These are phyloP conservation scores for Citeromyces nyonsensis DNA, from an alignment of 805 yeast species.

Conservation along the genomic window DNA sequence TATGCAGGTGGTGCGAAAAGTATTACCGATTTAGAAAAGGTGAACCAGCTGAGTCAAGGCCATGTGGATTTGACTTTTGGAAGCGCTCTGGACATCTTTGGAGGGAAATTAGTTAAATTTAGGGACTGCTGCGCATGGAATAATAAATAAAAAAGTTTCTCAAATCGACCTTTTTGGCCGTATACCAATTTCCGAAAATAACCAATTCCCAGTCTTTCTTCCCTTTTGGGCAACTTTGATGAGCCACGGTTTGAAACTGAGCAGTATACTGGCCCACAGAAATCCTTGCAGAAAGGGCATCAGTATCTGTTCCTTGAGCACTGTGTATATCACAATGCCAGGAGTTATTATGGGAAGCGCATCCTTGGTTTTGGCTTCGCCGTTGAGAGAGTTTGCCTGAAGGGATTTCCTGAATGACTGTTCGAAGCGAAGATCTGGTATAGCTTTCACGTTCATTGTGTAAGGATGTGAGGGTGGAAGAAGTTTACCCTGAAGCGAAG, in stretches of 20 bases:
- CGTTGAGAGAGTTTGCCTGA: slow-evolving; percentile 10
- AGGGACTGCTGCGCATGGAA: slow-evolving; percentile 73
- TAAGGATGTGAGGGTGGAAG: too few relatives aligned
- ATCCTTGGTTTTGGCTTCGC: slow-evolving; percentile 4
- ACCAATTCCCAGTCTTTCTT: slow-evolving; percentile 7
- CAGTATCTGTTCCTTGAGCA: slow-evolving; percentile 34
- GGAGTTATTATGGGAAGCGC: slow-evolving; percentile 27
- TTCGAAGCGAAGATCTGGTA: slow-evolving; percentile 59
- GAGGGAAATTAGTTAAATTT: slow-evolving; percentile 71
- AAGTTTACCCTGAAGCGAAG: too few relatives aligned
- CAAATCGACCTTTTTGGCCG: too few relatives aligned
- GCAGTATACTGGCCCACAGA: slow-evolving; percentile 19
- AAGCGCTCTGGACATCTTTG: slow-evolving; percentile 87
- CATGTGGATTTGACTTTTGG: slow-evolving; percentile 89
- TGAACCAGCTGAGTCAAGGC: slow-evolving; percentile 54
- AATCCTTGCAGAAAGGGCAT: slow-evolving; percentile 48
- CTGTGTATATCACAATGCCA: slow-evolving; percentile 25
- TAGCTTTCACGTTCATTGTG: slow-evolving; percentile 6
- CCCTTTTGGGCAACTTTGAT: slow-evolving; percentile 9
- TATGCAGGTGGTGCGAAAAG: slow-evolving; percentile 96
- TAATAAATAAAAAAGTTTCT: slow-evolving; percentile 2
- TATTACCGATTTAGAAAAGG: slow-evolving; percentile 51
- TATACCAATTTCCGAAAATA: slow-evolving; percentile 4
- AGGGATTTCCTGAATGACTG: slow-evolving; percentile 35
- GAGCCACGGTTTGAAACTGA: slow-evolving; percentile 20